Percentiles rank a stretch among this genome's conserved stretches.
These are phyloP conservation scores for Erysimum cheiri DNA, from an alignment of 441 rosid genomes.

Conservation along the genomic window DNA sequence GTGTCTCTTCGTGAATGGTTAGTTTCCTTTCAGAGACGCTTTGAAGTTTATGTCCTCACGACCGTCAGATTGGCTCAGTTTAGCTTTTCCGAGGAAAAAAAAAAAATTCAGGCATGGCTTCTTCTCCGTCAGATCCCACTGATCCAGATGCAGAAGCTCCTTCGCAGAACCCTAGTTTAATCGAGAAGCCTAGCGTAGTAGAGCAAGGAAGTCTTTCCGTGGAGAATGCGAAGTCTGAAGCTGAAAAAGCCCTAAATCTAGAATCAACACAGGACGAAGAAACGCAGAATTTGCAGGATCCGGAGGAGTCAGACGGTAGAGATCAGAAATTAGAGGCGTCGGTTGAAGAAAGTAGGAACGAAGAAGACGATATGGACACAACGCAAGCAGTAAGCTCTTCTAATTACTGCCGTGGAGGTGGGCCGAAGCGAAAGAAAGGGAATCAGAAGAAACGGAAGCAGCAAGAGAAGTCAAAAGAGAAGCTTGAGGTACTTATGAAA, in stretches of 20 bases:
- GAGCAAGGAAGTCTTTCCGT: not conserved
- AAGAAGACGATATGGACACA: slow-evolving; percentile 47
- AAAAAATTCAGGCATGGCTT: slow-evolving; percentile 37
- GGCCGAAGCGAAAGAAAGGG: slow-evolving; percentile 51
- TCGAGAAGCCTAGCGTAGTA: slow-evolving; percentile 2
- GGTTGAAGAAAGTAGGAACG: slow-evolving; percentile 44
- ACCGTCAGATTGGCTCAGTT: slow-evolving; percentile 21
- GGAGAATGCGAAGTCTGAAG: slow-evolving; percentile 10
- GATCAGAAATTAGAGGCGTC: slow-evolving; percentile 36
- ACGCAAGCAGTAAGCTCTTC: slow-evolving; percentile 29
- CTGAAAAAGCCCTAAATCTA: slow-evolving; percentile 40
- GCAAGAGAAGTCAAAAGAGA: slow-evolving; percentile 52
- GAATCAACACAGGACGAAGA: slow-evolving; percentile 34
- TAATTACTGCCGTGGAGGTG: slow-evolving; percentile 52
- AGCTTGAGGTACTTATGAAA: slow-evolving; percentile 52
- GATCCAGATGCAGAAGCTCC: slow-evolving; percentile 15
- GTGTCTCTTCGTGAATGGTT: slow-evolving; percentile 3
- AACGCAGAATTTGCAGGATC: slow-evolving; percentile 39
- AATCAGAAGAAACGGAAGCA: slow-evolving; percentile 45
- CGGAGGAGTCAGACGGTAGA: slow-evolving; percentile 32
- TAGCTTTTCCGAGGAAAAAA: slow-evolving; percentile 5
- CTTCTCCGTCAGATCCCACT: slow-evolving; percentile 40
- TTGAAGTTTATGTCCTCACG: not conserved
- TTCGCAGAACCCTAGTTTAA: not conserved
- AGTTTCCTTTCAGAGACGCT: not conserved